These are phyloP conservation scores for Microascus cirrosus DNA, from an alignment of 2,329 filamentous ascomycete genomes.

Conservation along the genomic window DNA sequence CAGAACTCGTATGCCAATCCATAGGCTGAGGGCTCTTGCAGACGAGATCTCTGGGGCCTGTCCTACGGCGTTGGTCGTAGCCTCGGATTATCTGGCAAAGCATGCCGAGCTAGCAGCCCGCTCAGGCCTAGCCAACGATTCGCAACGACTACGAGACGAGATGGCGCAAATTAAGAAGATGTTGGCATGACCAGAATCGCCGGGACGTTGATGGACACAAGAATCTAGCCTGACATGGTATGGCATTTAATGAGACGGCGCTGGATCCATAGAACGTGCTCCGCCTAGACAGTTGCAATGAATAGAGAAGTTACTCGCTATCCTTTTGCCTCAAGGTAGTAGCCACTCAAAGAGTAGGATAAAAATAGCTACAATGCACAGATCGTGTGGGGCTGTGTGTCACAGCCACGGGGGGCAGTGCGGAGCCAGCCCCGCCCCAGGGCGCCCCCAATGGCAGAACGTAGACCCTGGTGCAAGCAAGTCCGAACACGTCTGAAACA, in stretches of 20 bases:
- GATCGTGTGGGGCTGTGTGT: too few relatives aligned
- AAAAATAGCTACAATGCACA: too few relatives aligned
- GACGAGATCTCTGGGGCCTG: too few relatives aligned
- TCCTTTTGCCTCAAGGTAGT: background rate
- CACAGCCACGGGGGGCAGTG: too few relatives aligned
- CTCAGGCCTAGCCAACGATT: background rate
- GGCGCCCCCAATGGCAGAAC: too few relatives aligned
- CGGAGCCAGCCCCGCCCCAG: too few relatives aligned
- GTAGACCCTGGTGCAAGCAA: too few relatives aligned
- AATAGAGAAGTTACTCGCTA: background rate
- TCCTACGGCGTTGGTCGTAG: too few relatives aligned
- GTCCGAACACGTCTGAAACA: too few relatives aligned
- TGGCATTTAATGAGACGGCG: background rate
- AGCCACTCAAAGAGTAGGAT: too few relatives aligned
- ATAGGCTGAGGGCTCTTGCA: background rate
- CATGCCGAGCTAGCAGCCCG: background rate
- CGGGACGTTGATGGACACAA: background rate
- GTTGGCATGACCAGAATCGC: background rate
- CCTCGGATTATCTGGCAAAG: background rate
- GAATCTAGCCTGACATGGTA: background rate
- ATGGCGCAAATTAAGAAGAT: background rate
- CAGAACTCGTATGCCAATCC: constrained; percentile 5
- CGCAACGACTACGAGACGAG: background rate
- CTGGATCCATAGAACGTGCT: too few relatives aligned
- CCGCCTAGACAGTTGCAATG: background rate